Conservation (phyloP, 768 basidiomycete species). For the Trametes cinnabarina region DNA sequence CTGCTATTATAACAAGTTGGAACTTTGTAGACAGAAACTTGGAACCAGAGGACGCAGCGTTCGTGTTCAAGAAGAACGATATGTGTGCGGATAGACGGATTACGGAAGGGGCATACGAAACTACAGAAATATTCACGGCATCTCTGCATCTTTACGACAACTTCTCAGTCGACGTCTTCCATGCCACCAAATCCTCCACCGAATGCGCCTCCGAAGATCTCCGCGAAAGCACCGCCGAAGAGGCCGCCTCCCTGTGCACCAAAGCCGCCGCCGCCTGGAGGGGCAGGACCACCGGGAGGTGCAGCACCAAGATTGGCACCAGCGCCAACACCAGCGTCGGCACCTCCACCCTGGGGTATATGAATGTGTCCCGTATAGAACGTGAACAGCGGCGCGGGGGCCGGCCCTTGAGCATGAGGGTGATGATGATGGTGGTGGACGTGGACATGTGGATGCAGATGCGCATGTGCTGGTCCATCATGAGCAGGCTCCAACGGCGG, state of each 20-base stretch:
- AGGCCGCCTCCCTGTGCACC: not conserved
- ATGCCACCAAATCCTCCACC: constrained; percentile 12
- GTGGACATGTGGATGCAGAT: not conserved
- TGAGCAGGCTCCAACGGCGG: constrained; percentile 10
- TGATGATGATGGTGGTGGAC: not conserved
- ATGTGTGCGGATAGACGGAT: too few species aligned
- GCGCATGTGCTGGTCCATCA: not conserved
- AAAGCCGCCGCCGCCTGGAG: not conserved
- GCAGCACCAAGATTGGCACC: not conserved
- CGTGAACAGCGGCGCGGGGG: constrained; percentile 12
- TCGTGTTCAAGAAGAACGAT: too few species aligned
- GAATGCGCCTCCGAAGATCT: not conserved
- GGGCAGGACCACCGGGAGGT: not conserved
- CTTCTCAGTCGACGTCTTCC: constrained; percentile 20
- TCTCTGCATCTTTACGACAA: not conserved
- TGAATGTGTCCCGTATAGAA: constrained; percentile 10
- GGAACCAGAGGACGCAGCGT: too few species aligned
- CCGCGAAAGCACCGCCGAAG: not conserved
- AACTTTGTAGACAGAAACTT: too few species aligned
- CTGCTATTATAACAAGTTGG: too few species aligned
- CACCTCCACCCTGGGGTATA: too few species aligned
- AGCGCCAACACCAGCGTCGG: not conserved
- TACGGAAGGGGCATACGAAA: too few species aligned
- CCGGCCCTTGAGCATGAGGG: not conserved
- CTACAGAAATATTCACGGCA: too few species aligned